These are phyloP conservation scores for Cynara cardunculus DNA, from an alignment of 129 eudicot genomes.

Conservation along the genomic window DNA sequence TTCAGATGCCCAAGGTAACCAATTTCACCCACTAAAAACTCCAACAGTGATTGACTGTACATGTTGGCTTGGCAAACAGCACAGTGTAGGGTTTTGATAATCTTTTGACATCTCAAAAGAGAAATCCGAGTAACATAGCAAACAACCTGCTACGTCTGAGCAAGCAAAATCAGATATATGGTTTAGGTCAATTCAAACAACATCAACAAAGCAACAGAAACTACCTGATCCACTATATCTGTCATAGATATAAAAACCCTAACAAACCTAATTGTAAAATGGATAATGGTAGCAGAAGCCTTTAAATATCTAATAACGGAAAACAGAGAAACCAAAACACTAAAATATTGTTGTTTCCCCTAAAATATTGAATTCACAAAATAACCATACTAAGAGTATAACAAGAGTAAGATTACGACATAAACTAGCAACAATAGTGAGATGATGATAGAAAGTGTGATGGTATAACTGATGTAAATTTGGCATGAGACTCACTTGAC, in stretches of 20 bases:
- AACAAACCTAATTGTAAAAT: constrained; percentile 4
- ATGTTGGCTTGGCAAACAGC: neutral
- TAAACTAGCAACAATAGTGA: neutral
- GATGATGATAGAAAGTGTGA: neutral
- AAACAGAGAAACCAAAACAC: constrained; percentile 1
- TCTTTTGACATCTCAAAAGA: constrained; percentile 11
- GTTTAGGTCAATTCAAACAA: constrained; percentile 11
- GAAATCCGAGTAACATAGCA: neutral
- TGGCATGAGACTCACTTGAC: constrained; percentile 40
- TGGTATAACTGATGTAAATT: neutral
- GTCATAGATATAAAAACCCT: constrained; percentile 16
- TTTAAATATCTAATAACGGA: neutral
- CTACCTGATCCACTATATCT: constrained; percentile 9
- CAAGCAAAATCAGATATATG: constrained; percentile 7
- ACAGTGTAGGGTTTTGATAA: neutral
- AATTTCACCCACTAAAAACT: neutral
- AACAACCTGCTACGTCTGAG: neutral
- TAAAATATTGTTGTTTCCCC: constrained; percentile 11
- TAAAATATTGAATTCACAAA: neutral
- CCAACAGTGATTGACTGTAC: neutral
- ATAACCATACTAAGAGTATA: neutral
- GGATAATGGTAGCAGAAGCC: neutral
- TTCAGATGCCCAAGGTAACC: neutral
- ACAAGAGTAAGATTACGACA: neutral
- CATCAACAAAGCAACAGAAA: constrained; percentile 5